Evolutionary conservation across 192 early-diverging fungal species (phyloP), one percentile per base, ranked within the genome.

Genomic region (Coemansia sp.): DNA sequence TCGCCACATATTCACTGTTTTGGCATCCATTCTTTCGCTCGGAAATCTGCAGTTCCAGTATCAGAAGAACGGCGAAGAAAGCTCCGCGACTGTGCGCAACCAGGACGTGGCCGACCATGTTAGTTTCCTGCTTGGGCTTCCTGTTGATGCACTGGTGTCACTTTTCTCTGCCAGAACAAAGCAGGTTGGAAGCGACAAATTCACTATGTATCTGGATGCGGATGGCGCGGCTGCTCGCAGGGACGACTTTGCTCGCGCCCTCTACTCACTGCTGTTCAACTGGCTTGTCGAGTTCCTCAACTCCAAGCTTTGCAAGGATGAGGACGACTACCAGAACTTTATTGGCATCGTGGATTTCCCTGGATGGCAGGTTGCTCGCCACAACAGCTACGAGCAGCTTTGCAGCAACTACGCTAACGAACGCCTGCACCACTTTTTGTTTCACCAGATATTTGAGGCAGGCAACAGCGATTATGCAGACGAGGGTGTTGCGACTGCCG

Each of bases 341-440:
- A 90, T 93, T 68, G 93, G 93, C 60, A 84, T 98, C 50, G 83
- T 95, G 19, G 96, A 98, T 71, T 84, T 95, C 39, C 86, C 91
- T 64, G 94, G 96, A 8, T 94, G 93, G 83, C 81, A 88, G 63
- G 39, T 68, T 12, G 7, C 65, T 32, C 77, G 74, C 39, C 43
- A 55, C 45, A 79, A 60, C 56, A 65, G 74, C 71, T 91, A 87
- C 70, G 87, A 84, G 81, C 80, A 80, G 74, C 84, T 71, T 75
- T 95, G 79, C 87, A 90, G 70, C 87, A 95, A 95, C 79, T 94
- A 90, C 70, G 89, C 94, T 61, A 95, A 92, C 78, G 95, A 97
- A 79, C 88, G 94, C 59, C 77, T 96, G 12, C 90, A 94, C 65
- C 85, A 88, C 64, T 93, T 93, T 65, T 74, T 88, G 64, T 79